Evolutionary conservation across 306 rosid genomes (phyloP).

Genomic region (Glycine soja): DNA sequence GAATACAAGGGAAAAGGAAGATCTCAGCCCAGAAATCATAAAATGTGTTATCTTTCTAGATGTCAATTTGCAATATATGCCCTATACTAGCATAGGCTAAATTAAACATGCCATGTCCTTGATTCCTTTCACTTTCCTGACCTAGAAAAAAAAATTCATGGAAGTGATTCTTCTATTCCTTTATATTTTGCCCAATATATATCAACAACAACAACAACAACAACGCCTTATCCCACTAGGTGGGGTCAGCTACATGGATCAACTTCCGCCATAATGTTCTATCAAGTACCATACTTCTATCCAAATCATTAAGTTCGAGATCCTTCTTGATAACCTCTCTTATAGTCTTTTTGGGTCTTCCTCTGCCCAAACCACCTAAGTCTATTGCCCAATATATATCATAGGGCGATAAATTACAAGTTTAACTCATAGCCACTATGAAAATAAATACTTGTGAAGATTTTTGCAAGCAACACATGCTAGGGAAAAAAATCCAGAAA

Average conservation of each 20-base stretch:
- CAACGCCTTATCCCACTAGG: too few species aligned
- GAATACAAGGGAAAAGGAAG: not conserved
- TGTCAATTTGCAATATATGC: not conserved
- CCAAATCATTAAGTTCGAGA: too few species aligned
- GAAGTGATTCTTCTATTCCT: not conserved
- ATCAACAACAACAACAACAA: too few species aligned
- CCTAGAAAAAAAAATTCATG: not conserved
- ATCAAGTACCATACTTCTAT: too few species aligned
- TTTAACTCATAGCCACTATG: not conserved
- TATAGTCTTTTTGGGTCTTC: too few species aligned
- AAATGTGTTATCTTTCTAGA: constrained; percentile 12
- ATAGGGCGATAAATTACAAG: not conserved
- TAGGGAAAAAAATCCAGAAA: not conserved
- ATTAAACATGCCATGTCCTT: not conserved
- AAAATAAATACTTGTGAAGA: not conserved
- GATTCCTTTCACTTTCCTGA: constrained; percentile 28
- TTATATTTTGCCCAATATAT: not conserved
- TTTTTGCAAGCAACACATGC: not conserved
- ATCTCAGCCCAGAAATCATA: not conserved
- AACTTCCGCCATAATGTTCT: too few species aligned
- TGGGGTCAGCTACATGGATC: too few species aligned
- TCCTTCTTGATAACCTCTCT: too few species aligned
- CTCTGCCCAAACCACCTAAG: too few species aligned
- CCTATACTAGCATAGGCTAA: too few species aligned
- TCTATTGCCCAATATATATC: not conserved